Evolutionary conservation across 108 stramenopile genomes (phyloP).

Genomic region (Cyclotella choctawhatcheeana): DNA sequence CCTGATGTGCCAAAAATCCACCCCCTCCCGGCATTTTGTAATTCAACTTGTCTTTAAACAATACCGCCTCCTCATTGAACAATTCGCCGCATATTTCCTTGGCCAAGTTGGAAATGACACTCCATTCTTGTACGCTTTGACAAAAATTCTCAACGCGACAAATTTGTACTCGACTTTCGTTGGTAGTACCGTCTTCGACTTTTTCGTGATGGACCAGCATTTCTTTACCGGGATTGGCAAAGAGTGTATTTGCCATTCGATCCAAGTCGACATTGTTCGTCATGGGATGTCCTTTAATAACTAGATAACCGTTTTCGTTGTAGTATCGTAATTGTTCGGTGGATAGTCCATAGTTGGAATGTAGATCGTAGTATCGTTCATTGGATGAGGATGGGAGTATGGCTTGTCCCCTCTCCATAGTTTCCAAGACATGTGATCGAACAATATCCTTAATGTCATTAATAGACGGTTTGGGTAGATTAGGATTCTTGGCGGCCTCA

Average conservation of each 20-base stretch:
- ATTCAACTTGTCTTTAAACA: constrained; percentile 9
- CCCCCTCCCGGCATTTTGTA: constrained; percentile 13
- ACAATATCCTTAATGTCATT: constrained; percentile 10
- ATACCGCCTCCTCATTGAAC: constrained; percentile 2
- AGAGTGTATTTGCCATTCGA: constrained; percentile 1
- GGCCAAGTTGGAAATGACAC: neutral
- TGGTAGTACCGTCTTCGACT: neutral
- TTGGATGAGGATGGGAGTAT: neutral
- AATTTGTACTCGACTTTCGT: constrained; percentile 1
- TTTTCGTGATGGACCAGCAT: constrained; percentile 8
- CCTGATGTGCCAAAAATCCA: constrained; percentile 10
- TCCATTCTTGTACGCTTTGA: neutral
- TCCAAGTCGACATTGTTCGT: constrained; percentile 5
- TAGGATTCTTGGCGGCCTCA: constrained; percentile 7
- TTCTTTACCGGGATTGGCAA: constrained; percentile 7
- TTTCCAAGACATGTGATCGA: neutral
- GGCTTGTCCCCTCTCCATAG: constrained; percentile 2
- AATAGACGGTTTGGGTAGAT: constrained; percentile 7
- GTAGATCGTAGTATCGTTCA: neutral
- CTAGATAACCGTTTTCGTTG: constrained; percentile 5
- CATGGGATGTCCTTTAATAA: constrained; percentile 4
- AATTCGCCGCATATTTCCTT: constrained; percentile 1
- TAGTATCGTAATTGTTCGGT: constrained; percentile 6
- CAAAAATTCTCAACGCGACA: constrained; percentile 13
- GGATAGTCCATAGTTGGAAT: neutral